phyloP scores from a whole-genome alignment of 805 yeast species.

The Lipomyces anomalus region DNA sequence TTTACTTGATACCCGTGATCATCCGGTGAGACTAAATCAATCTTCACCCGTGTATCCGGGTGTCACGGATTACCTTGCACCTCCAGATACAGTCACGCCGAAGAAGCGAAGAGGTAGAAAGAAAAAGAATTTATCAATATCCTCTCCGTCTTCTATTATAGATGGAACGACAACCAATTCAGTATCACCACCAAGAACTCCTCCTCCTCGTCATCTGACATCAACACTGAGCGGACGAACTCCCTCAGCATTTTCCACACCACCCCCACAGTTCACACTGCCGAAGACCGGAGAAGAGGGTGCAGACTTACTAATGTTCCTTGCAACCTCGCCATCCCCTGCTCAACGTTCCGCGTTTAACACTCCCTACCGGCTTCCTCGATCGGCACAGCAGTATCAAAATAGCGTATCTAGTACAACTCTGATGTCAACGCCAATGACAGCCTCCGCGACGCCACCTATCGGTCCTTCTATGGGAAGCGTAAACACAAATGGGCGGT shows the following conservation, averaged over 20 bases:
- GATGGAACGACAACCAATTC: not conserved
- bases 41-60: constrained; percentile 24
- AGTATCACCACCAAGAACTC: constrained; percentile 20
- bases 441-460: constrained; percentile 32
- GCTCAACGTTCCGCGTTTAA: constrained; percentile 32
- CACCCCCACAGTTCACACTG: not conserved
- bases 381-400: constrained; percentile 10
- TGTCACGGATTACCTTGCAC: not conserved
- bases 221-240: not conserved
- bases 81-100: not conserved
- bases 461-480: constrained; percentile 19
- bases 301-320: constrained; percentile 71
- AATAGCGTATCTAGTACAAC: constrained; percentile 17
- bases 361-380: constrained; percentile 1
- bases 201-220: constrained; percentile 8
- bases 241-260: not conserved
- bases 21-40: constrained; percentile 14
- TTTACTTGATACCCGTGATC: not conserved
- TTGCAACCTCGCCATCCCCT: constrained; percentile 80
- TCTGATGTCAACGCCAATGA: constrained; percentile 10
- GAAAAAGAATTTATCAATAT: not conserved
- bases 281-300: constrained; percentile 48
- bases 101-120: not conserved
- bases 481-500: too few species aligned
- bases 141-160: not conserved